A percentile compares a stretch with the other conserved stretches of the same genome.
phyloP scores from a whole-genome alignment of 345 rosid species.

The Eucalyptus tenuipes region DNA sequence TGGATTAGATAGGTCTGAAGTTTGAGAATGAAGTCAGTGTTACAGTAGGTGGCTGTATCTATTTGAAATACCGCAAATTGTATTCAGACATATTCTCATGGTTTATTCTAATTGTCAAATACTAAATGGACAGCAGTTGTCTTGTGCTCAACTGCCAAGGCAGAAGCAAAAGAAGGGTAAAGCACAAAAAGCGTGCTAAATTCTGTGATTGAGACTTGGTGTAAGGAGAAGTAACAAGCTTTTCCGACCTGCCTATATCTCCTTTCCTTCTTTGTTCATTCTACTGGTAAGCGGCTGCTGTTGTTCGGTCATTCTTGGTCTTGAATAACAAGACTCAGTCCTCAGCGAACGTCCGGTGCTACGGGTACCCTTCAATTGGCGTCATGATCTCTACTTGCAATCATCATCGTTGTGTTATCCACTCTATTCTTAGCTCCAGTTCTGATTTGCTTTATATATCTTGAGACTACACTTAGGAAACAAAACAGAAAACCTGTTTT shows the following conservation, averaged over 20 bases:
- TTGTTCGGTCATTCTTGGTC: not conserved
- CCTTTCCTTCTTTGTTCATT: not conserved
- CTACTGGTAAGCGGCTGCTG: not conserved
- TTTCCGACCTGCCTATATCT: not conserved
- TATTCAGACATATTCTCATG: not conserved
- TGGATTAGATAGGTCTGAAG: not conserved
- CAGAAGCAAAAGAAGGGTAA: conserved; percentile 71
- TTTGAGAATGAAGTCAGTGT: not conserved
- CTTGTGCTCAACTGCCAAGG: conserved; percentile 78
- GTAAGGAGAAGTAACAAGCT: not conserved
- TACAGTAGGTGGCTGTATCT: not conserved
- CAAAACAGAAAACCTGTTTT: not conserved
- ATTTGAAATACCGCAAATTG: not conserved
- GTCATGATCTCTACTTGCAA: not conserved
- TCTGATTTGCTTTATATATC: not conserved
- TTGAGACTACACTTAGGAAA: not conserved
- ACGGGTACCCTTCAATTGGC: not conserved
- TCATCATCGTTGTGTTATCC: not conserved
- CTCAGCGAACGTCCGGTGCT: not conserved
- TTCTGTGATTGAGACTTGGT: conserved; percentile 35
- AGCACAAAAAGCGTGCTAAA: conserved; percentile 42
- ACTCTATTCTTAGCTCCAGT: not conserved
- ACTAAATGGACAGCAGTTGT: conserved; percentile 45
- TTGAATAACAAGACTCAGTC: no score
- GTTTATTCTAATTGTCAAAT: not conserved